Conservation (phyloP, 495 filamentous ascomycete genomes). For the Gamarada debralockiae region DNA sequence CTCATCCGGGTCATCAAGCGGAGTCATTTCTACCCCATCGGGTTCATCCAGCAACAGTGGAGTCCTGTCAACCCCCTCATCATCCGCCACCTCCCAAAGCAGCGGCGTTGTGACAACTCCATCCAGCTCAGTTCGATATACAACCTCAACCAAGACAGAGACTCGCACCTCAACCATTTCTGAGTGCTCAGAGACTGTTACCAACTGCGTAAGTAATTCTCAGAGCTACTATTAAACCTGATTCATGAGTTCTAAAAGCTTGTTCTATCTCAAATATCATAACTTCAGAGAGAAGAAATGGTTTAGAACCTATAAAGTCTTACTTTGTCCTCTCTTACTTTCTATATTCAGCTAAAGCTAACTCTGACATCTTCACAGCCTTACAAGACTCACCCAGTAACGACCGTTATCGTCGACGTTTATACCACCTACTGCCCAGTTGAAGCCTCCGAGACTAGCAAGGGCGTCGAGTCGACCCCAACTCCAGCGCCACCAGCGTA, state of each 20-base stretch:
- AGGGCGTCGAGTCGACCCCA: not conserved
- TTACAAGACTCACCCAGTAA: not conserved
- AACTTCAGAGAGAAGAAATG: no score
- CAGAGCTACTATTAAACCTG: no score
- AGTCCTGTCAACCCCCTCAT: not conserved
- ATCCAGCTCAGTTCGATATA: conserved; percentile 16
- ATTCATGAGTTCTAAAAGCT: no score
- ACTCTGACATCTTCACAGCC: no score
- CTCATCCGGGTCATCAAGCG: no score
- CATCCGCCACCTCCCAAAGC: not conserved
- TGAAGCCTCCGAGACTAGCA: no score
- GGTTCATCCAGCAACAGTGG: not conserved
- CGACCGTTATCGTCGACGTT: not conserved
- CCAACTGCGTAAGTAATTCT: no score
- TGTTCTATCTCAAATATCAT: no score
- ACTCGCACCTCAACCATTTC: conserved; percentile 54
- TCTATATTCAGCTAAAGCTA: no score
- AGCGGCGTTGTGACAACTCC: not conserved
- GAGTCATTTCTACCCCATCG: no score
- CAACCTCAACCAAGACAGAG: conserved; percentile 52
- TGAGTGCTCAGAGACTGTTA: conserved; percentile 49
- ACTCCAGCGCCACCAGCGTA: not conserved
- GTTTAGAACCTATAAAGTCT: no score
- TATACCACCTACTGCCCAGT: conserved; percentile 8
- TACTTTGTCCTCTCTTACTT: no score